Evolutionary conservation across 1,284 basidiomycete genomes (phyloP), one percentile per base, ranked within the genome.

Genomic region (Entoloma clypeatum): DNA sequence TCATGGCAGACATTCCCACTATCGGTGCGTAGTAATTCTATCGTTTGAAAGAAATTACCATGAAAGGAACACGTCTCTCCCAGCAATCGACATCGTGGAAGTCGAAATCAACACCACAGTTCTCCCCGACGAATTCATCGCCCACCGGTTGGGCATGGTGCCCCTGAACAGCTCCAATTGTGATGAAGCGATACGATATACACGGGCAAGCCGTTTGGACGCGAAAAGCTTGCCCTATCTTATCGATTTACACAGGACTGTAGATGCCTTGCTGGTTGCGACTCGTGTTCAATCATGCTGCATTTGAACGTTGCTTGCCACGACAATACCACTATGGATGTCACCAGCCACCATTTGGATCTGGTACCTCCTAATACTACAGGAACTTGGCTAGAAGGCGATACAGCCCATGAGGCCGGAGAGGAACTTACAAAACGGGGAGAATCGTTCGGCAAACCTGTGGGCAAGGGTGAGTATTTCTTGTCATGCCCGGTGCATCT

Each of bases 1-100:
- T 95, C 72, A 93, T 96, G 69, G 92, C 92, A n/a, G 91, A 95
- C 63, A 80, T 97, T 47, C 89, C 92, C 10, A 96, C 93, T 44
- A 75, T 97, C 46, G 89, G 92, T 93, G 59, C 61, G 88, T 67
- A 14, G 36, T 22, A 11, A 32, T 6, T 17, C 24, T 16, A 32
- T 43, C 11, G 28, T 36, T 45, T 36, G 14, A 28, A n/a, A 33
- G 8, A 31, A 36, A 8, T 35, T 39, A 41, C 44, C 41, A n/a
- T n/a, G n/a, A n/a, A n/a, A n/a, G n/a, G n/a, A n/a, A n/a, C 33
- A 50, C 39, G 30, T 32, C 41, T 37, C 9, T 29, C 36, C 41
- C 53, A 92, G 95, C 94, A 18, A 98, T 99, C 55, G 96, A 99
- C 69, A 85, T 95, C 67, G 95, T 99, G 3, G 90, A 95, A 61